phyloP scores from a whole-genome alignment of 2,329 filamentous ascomycete species.

The Ampelomyces quisqualis region DNA sequence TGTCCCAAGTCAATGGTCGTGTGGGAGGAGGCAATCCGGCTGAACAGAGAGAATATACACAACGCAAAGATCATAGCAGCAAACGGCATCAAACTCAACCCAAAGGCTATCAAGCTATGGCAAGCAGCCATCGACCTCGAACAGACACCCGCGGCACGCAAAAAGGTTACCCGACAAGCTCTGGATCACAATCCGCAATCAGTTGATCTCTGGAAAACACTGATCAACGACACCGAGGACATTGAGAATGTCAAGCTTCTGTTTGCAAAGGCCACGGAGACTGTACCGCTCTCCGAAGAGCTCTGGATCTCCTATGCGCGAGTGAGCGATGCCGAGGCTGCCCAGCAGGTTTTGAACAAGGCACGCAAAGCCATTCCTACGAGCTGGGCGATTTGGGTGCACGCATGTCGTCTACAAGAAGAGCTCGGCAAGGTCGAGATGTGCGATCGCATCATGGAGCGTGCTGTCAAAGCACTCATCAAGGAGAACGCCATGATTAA shows the following conservation, averaged over 20 bases:
- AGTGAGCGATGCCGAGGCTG: conserved; percentile 84
- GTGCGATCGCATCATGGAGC: conserved; percentile 85
- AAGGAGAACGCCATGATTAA: conserved; percentile 96
- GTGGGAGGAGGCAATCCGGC: conserved; percentile 92
- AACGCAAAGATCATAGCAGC: conserved; percentile 96
- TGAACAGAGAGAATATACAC: conserved; percentile 73
- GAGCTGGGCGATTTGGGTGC: conserved; percentile 95
- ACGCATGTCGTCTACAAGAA: conserved; percentile 82
- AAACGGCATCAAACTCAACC: conserved; percentile 88
- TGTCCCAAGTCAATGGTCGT: conserved; percentile 94
- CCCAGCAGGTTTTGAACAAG: conserved; percentile 91
- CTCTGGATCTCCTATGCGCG: conserved; percentile 92
- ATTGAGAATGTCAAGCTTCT: conserved; percentile 82
- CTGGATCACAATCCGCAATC: conserved; percentile 92
- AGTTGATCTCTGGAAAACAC: conserved; percentile 96
- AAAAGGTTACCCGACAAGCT: conserved; percentile 87
- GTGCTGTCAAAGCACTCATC: conserved; percentile 82
- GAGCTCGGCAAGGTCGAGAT: conserved; percentile 81
- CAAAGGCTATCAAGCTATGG: conserved; percentile 86
- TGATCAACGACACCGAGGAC: conserved; percentile 92
- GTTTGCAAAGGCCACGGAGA: conserved; percentile 90
- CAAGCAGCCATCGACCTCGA: conserved; percentile 94
- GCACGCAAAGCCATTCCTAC: conserved; percentile 92
- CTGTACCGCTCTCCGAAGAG: conserved; percentile 91
- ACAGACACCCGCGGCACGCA: conserved; percentile 77